Conservation (phyloP, 78 protist genomes). For the Blattamonas nauphoetae region DNA sequence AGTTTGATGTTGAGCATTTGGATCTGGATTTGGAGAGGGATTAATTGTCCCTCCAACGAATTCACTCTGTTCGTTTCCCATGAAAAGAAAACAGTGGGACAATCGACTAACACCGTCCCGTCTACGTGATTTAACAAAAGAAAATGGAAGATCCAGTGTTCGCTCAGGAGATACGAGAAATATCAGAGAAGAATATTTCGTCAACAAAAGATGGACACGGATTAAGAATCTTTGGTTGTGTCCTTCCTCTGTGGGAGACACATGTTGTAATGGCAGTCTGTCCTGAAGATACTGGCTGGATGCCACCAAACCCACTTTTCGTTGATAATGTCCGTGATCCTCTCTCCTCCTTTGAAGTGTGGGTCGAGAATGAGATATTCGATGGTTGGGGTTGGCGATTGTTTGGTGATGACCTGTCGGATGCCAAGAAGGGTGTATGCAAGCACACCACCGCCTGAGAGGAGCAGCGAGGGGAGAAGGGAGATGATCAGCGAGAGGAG, state of each 20-base stretch:
- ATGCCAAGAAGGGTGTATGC: constrained; percentile 72
- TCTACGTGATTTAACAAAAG: no score
- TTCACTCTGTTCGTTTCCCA: no score
- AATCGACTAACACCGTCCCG: no score
- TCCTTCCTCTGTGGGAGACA: constrained; percentile 48
- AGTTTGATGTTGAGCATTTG: no score
- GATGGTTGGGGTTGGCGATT: constrained; percentile 21
- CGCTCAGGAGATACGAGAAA: no score
- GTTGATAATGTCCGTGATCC: neutral
- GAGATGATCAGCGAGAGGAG: neutral
- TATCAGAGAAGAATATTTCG: no score
- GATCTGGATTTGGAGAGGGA: no score
- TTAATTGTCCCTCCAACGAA: no score
- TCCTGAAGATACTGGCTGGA: neutral
- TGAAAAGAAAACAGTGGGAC: no score
- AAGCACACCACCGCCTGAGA: constrained; percentile 52
- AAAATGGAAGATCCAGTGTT: no score
- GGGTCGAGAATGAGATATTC: constrained; percentile 69
- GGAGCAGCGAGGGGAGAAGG: neutral
- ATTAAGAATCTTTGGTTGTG: no score
- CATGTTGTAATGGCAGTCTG: constrained; percentile 28
- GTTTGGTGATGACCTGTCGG: constrained; percentile 25
- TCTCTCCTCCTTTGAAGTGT: constrained; percentile 56
- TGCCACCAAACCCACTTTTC: constrained; percentile 30
- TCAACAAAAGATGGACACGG: no score